Conservation (phyloP, 495 filamentous ascomycete species). For the Aspergillus campestris region DNA sequence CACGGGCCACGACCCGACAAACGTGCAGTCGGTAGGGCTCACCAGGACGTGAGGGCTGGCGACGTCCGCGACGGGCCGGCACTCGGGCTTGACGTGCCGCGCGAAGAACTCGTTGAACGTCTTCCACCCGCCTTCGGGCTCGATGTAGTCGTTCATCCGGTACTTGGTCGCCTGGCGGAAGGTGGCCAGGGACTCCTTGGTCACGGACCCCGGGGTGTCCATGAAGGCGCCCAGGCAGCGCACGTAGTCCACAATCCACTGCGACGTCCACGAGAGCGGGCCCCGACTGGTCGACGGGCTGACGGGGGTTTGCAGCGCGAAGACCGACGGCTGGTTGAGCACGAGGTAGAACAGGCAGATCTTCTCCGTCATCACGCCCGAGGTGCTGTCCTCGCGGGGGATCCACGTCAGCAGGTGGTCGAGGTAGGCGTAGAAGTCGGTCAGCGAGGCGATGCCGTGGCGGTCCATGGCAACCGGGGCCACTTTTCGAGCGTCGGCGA, state of each 20-base stretch:
- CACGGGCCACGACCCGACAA: neutral
- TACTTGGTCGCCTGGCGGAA: neutral
- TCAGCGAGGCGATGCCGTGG: too few relatives aligned
- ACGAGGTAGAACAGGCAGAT: conserved; percentile 1
- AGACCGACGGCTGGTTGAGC: conserved; percentile 5
- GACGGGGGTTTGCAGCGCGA: conserved; percentile 1
- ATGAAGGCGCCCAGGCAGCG: conserved; percentile 1
- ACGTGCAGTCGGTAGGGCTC: neutral
- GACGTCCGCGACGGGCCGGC: conserved; percentile 1
- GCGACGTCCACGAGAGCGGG: conserved; percentile 1
- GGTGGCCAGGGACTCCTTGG: neutral
- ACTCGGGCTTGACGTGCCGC: conserved; percentile 1
- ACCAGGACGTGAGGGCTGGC: neutral
- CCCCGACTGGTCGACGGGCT: neutral
- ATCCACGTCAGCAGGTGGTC: too few relatives aligned
- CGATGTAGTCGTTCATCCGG: neutral
- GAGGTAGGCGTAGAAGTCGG: too few relatives aligned
- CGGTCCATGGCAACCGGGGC: too few relatives aligned
- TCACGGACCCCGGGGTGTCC: conserved; percentile 2
- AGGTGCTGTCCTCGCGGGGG: too few relatives aligned
- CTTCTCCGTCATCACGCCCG: neutral
- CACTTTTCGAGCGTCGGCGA: too few relatives aligned
- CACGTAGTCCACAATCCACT: conserved; percentile 3
- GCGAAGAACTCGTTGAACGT: conserved; percentile 6
- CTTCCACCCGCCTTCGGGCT: conserved; percentile 3